These are phyloP conservation scores for Endocladia muricata DNA, from an alignment of 31 red algal species.

Conservation along the genomic window DNA sequence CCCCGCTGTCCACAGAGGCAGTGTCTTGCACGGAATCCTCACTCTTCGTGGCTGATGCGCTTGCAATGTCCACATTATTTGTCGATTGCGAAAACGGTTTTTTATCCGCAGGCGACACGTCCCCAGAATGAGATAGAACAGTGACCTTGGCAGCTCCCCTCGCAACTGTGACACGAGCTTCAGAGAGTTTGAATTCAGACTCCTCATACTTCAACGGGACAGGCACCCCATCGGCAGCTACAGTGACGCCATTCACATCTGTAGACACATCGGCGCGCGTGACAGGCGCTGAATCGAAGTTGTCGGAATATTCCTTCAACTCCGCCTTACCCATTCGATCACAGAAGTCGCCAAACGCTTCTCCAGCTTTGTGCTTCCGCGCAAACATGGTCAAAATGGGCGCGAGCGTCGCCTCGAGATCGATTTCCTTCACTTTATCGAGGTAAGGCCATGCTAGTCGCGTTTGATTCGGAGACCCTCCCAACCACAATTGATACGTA, in stretches of 20 bases:
- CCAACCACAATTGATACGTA: conserved; percentile 95
- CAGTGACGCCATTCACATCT: too few species aligned
- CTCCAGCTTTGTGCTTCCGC: conserved; percentile 22
- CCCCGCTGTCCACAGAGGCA: not conserved
- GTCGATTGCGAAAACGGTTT: not conserved
- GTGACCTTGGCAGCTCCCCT: conserved; percentile 7
- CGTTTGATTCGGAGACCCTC: conserved; percentile 81
- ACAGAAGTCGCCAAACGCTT: conserved; percentile 94
- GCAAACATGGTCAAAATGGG: conserved; percentile 75
- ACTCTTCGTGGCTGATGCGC: not conserved
- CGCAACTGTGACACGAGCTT: conserved; percentile 5
- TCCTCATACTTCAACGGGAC: not conserved
- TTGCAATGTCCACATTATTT: not conserved
- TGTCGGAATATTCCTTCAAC: conserved; percentile 39
- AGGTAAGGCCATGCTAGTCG: conserved; percentile 76
- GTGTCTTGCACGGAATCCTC: not conserved
- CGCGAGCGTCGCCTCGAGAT: conserved; percentile 61
- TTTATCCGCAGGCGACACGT: not conserved
- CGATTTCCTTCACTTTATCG: conserved; percentile 70
- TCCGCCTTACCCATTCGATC: conserved; percentile 82
- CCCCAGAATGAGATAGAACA: not conserved
- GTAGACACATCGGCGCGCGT: too few species aligned
- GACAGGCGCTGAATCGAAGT: not conserved
- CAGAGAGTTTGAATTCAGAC: not conserved
- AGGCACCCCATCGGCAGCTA: not conserved